Evolutionary conservation across 2,329 filamentous ascomycete species (phyloP), one percentile per base, ranked within the genome.

Genomic region (Erysiphe pulchra): DNA sequence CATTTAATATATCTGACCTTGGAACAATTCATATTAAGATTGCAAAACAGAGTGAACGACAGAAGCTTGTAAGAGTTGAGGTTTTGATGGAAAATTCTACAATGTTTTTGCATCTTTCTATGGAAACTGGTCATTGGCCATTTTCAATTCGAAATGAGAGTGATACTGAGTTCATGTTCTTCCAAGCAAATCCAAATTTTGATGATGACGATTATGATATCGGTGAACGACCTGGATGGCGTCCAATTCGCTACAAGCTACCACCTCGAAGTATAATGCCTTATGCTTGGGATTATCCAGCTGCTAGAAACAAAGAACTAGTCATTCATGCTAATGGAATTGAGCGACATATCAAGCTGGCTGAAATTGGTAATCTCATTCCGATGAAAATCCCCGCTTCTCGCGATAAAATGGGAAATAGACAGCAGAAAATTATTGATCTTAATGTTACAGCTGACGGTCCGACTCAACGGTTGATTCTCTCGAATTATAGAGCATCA

Each of bases 81-180:
- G 73, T 94, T 39, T 67, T 98, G 41, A 78, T 94, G 70, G 92
- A 98, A 59, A 76, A 82, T 50, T 83, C 87, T 0, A 95, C 87
- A 1, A 79, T 98, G 37, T 98, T 95, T 67, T 61, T 95, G 32
- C 83, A 93, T 55, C 70, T 98, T 48, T 90, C 77, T 56, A 68
- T 87, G 52, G 90, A 98, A 63, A 85, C 74, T 6, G 92, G 90
- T 60, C 84, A 92, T 57, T 98, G 90, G 90, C 90, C 90, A 0
- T 98, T 90, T 63, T 94, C 86, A 0, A 94, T 98, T 77, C 80
- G 90, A 51, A 98, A 98, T 57, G 90, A 95, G 63, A 95, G 87
- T 56, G 87, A 95, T 56, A 80, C 80, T 20, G 90, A 95, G 57
- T 95, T 95, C 61, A 79, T 87, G 43, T 98, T 98, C 64, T 93